Percentiles rank a stretch among this genome's conserved stretches.
Conservation (phyloP, 2,329 filamentous ascomycete genomes). For the Verticillium klebahnii region DNA sequence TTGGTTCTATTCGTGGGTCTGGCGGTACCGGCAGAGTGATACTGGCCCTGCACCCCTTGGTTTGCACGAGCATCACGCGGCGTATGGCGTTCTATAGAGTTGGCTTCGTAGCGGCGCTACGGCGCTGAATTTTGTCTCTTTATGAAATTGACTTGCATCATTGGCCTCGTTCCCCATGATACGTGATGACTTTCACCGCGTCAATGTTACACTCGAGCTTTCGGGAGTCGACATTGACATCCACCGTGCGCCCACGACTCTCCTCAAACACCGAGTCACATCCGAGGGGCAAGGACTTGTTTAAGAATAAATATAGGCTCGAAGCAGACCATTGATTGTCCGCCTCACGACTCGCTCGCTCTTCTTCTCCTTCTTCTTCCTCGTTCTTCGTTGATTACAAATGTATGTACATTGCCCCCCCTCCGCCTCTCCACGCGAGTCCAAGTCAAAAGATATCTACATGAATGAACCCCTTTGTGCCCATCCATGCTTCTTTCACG, state of each 20-base stretch:
- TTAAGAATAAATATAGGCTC: background rate
- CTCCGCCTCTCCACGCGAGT: background rate
- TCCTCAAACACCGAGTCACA: background rate
- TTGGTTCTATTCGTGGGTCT: background rate
- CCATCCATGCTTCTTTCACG: background rate
- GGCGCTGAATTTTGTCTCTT: background rate
- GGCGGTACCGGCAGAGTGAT: background rate
- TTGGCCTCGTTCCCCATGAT: too few species aligned
- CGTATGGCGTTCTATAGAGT: slow-evolving; percentile 2
- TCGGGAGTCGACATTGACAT: too few species aligned
- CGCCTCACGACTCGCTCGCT: background rate
- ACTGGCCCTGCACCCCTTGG: background rate
- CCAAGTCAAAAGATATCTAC: background rate
- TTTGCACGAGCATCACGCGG: slow-evolving; percentile 1
- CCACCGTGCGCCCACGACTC: background rate
- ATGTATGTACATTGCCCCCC: slow-evolving; percentile 6
- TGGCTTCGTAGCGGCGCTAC: background rate
- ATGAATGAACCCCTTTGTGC: background rate
- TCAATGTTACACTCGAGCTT: too few species aligned
- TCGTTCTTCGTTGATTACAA: slow-evolving; percentile 11
- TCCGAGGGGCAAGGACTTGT: background rate
- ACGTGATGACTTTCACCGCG: too few species aligned
- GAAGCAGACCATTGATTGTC: background rate
- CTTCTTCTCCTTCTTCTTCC: background rate
- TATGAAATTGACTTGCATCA: background rate